Base-by-base conservation (phyloP, 345 rosid species). In the Rhizophora apiculata region DNA sequence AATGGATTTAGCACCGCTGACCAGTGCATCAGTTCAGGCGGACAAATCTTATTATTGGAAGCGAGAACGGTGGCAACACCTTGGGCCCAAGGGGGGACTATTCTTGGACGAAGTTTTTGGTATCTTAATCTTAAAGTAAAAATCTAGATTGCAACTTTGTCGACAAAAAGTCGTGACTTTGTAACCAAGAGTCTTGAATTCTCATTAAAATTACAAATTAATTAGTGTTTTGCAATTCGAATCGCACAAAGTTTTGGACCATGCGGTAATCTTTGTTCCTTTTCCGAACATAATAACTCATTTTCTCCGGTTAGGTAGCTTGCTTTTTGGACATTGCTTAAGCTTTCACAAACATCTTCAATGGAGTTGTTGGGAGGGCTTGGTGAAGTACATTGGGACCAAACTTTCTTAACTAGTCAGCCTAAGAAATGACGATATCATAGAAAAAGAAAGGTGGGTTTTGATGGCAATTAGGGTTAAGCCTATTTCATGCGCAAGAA, bases 331-430 rank as follows among this genome's bases (percentile, higher is more conserved):
- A 24, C 46, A 39, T 82, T 60, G 73, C 75, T 74, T 79, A 63
- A 68, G 55, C 37, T 62, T 60, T 68, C 63, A 74, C 30, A 30
- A 5, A 20, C 22, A 53, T 37, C 56, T 21, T 68, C 68, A 74
- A 82, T 80, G 84, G 81, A 83, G 81, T 78, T 70, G 80, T 75
- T 80, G 73, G 73, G 75, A 1, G 70, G 69, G 68, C 49, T 76
- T 73, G 72, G 68, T 62, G 60, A 70, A 65, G 53, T 9, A 68
- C 59, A 57, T 58, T 66, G 31, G 24, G 37, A 39, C 37, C 10
- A 58, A 32, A 32, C 22, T 36, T 56, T 56, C 53, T 49, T 70
- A 51, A 49, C 49, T 30, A 30, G 66, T 32, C 67, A 62, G 24
- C 26, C 10, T 15, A 2, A 24, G 57, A 53, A 34, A 37, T 43